A percentile compares a stretch with the other conserved stretches of the same genome.
These are phyloP conservation scores for Zea luxurians DNA, from an alignment of 176 grass and related monocot genomes.

Conservation along the genomic window DNA sequence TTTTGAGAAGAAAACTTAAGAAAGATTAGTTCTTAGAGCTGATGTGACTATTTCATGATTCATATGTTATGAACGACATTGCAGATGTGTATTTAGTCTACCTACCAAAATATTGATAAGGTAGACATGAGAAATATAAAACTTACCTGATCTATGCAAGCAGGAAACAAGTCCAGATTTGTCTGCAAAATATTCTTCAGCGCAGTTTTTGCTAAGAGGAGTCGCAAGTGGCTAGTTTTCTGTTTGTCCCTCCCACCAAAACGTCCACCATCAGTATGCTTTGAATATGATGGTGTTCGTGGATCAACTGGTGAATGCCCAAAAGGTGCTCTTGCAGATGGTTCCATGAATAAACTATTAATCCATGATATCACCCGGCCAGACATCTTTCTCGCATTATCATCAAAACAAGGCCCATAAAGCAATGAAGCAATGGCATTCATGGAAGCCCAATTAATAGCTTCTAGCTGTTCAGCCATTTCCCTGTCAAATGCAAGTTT, in stretches of 20 bases:
- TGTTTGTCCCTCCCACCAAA: constrained; percentile 79
- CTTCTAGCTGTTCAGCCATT: constrained; percentile 71
- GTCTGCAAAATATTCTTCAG: constrained; percentile 90
- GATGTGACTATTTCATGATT: constrained; percentile 26
- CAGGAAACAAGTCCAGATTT: constrained; percentile 91
- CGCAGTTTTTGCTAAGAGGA: too few relatives aligned
- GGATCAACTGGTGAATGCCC: constrained; percentile 91
- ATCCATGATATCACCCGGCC: constrained; percentile 84
- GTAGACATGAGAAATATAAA: constrained; percentile 23
- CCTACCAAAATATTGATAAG: constrained; percentile 25
- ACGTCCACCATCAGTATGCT: constrained; percentile 69
- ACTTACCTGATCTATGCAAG: constrained; percentile 91
- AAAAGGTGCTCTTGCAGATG: constrained; percentile 63
- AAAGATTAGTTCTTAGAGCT: not conserved
- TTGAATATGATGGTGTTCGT: constrained; percentile 56
- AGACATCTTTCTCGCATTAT: constrained; percentile 91
- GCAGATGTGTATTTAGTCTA: constrained; percentile 15
- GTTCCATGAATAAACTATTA: constrained; percentile 76
- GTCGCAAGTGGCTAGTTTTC: constrained; percentile 69
- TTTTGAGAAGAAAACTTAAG: constrained; percentile 32
- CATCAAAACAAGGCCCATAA: constrained; percentile 99
- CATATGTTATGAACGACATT: not conserved
- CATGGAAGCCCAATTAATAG: constrained; percentile 91
- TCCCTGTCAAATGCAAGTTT: constrained; percentile 95
- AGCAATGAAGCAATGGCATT: constrained; percentile 93